Evolutionary conservation across 2,329 filamentous ascomycete genomes (phyloP), one percentile per base, ranked within the genome.

Genomic region (Ophiostoma piceae): DNA sequence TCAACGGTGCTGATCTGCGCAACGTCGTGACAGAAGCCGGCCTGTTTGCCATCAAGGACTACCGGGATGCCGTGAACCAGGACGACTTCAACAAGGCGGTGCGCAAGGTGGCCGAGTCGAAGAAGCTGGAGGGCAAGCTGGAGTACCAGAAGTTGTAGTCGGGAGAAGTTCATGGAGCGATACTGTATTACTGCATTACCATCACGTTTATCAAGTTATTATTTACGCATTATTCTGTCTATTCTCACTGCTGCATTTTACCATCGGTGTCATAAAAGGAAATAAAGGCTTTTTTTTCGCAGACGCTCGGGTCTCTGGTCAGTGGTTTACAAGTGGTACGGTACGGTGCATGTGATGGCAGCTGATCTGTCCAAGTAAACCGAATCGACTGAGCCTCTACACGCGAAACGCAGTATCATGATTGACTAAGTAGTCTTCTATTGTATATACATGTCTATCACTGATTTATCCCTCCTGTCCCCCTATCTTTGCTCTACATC

Each of bases 31-130:
- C 95, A 16, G 95, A 99, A 85, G 95, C 95, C 92, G 95, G 95
- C 73, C 83, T 99, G 54, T 98, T 97, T 80, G 94, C 95, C 62
- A 99, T 99, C 86, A 98, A 98, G 81, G 95, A 97, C 78, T 97
- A 98, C 80, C 86, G 96, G 72, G 95, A 99, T 76, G 88, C 93
- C 14, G 92, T 99, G 81, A 98, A 92, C 82, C 95, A 99, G 80
- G 95, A 99, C 77, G 95, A 99, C 78, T 97, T 98, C 88, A 99
- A 97, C 84, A 97, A 97, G 83, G 95, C 95, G 3, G 95, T 99
- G 69, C 90, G 95, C 75, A 99, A 99, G 87, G 91, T 99, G 75
- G 93, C 92, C 19, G 95, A 99, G 81, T 86, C 92, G 72, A 99
- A 99, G 92, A 99, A 99, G 83, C 82, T 99, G 76, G 95, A 99